A percentile compares a stretch with the other conserved stretches of the same genome.
These are phyloP conservation scores for Candida michaelii DNA, from an alignment of 805 yeast species.

Conservation along the genomic window DNA sequence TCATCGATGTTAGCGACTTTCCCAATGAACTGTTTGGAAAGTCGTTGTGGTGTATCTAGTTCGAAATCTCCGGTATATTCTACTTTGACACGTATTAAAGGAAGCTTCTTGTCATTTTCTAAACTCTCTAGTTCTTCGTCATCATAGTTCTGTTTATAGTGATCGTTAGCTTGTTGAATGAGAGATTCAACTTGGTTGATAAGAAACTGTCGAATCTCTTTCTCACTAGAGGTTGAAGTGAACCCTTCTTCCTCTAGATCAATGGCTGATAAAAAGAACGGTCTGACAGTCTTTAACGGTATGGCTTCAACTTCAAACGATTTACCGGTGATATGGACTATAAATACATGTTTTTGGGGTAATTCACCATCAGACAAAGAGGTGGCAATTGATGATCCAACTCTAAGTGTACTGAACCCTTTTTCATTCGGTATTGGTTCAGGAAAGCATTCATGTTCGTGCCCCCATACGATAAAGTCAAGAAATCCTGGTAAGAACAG, in stretches of 20 bases:
- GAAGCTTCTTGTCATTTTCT: constrained; percentile 45
- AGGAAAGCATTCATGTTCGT: constrained; percentile 92
- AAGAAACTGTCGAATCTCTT: constrained; percentile 60
- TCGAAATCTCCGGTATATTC: constrained; percentile 91
- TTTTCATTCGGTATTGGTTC: constrained; percentile 59
- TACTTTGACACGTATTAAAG: constrained; percentile 77
- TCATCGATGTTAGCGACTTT: constrained; percentile 89
- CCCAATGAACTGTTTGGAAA: constrained; percentile 88
- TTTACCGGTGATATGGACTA: constrained; percentile 62
- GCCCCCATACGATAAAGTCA: constrained; percentile 93
- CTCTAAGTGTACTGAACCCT: constrained; percentile 79
- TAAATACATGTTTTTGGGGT: constrained; percentile 68
- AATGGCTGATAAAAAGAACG: constrained; percentile 74
- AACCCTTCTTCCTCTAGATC: constrained; percentile 53
- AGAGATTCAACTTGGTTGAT: constrained; percentile 63
- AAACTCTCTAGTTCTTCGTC: constrained; percentile 11
- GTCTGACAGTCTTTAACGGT: constrained; percentile 69
- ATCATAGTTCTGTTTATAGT: constrained; percentile 42
- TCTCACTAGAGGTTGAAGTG: constrained; percentile 60
- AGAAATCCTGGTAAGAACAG: constrained; percentile 76
- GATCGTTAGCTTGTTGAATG: constrained; percentile 56
- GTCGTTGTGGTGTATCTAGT: constrained; percentile 85
- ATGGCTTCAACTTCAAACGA: constrained; percentile 60
- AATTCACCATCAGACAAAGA: constrained; percentile 85
- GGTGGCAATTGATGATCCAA: constrained; percentile 94